Conservation (phyloP, 495 filamentous ascomycete species). For the Hyaloscypha hepaticicola region DNA sequence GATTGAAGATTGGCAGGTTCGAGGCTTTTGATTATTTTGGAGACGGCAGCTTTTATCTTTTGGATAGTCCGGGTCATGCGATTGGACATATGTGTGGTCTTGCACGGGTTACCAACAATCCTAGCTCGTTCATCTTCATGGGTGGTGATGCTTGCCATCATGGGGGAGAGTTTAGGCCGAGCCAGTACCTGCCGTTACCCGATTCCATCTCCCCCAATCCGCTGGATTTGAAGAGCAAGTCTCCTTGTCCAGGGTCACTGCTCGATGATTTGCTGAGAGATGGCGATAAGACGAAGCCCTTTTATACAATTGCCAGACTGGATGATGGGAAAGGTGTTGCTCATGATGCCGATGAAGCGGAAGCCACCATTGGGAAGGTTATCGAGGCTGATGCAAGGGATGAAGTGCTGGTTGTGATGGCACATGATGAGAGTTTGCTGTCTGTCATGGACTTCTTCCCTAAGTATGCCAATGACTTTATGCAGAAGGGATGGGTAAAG, state of each 20-base stretch:
- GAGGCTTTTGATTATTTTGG: conserved; percentile 56
- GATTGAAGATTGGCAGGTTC: conserved; percentile 43
- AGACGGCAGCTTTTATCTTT: conserved; percentile 54
- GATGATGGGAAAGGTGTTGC: conserved; percentile 23
- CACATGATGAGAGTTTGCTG: conserved; percentile 46
- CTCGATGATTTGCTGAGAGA: conserved; percentile 31
- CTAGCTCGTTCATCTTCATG: conserved; percentile 50
- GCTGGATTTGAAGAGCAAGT: conserved; percentile 20
- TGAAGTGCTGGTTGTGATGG: conserved; percentile 49
- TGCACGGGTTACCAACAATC: conserved; percentile 40
- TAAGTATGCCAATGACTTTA: conserved; percentile 48
- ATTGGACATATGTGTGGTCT: conserved; percentile 52
- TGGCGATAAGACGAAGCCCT: conserved; percentile 37
- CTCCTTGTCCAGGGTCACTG: conserved; percentile 25
- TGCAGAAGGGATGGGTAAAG: conserved; percentile 49
- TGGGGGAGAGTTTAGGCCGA: conserved; percentile 45
- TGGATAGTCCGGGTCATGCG: conserved; percentile 51
- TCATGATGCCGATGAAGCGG: conserved; percentile 34
- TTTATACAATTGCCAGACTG: conserved; percentile 36
- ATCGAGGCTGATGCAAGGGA: conserved; percentile 47
- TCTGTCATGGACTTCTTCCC: conserved; percentile 49
- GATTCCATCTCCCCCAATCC: conserved; percentile 37
- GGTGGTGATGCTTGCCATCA: conserved; percentile 55
- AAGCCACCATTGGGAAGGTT: conserved; percentile 40
- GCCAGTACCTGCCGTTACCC: conserved; percentile 43